A percentile compares a stretch with the other conserved stretches of the same genome.
Conservation (phyloP, 306 rosid genomes). For the Prunus kanzakura region DNA sequence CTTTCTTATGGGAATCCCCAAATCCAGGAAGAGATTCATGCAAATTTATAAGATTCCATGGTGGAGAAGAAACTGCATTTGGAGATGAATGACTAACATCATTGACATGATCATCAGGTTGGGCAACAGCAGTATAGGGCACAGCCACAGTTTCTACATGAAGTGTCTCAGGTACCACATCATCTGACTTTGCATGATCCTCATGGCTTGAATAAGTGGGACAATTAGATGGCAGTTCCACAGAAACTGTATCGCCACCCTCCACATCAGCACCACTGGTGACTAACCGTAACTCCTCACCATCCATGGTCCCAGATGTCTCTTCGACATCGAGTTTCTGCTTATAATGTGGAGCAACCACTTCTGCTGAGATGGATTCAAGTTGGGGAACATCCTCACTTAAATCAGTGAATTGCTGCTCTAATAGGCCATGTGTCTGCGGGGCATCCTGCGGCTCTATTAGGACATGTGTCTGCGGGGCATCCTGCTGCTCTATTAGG, state of each 20-base stretch:
- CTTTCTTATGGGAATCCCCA: slow-evolving; percentile 28
- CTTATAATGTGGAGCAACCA: slow-evolving; percentile 22
- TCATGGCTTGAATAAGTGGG: slow-evolving; percentile 23
- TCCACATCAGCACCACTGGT: slow-evolving; percentile 29
- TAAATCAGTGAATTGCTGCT: slow-evolving; percentile 28
- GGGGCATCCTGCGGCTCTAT: slow-evolving; percentile 2
- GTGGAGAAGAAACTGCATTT: slow-evolving; percentile 33
- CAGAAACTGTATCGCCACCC: slow-evolving; percentile 30
- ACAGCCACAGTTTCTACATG: slow-evolving; percentile 11
- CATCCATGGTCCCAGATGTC: slow-evolving; percentile 26
- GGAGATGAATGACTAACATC: slow-evolving; percentile 28
- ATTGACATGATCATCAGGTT: slow-evolving; percentile 23
- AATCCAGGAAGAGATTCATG: slow-evolving; percentile 31
- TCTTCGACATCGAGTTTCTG: slow-evolving; percentile 33
- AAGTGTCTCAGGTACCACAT: slow-evolving; percentile 18
- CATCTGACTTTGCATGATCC: slow-evolving; percentile 26
- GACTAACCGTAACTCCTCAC: slow-evolving; percentile 34
- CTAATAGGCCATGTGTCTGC: slow-evolving; percentile 21
- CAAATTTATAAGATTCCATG: slow-evolving; percentile 27
- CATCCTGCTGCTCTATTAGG: slow-evolving; percentile 18
- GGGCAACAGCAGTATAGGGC: slow-evolving; percentile 9
- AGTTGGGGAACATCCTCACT: slow-evolving; percentile 29
- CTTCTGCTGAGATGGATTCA: slow-evolving; percentile 36
- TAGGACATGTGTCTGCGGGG: slow-evolving; percentile 16
- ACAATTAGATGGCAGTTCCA: slow-evolving; percentile 26